phyloP scores from a whole-genome alignment of 164 flowering plant genomes.

The Piper longum region DNA sequence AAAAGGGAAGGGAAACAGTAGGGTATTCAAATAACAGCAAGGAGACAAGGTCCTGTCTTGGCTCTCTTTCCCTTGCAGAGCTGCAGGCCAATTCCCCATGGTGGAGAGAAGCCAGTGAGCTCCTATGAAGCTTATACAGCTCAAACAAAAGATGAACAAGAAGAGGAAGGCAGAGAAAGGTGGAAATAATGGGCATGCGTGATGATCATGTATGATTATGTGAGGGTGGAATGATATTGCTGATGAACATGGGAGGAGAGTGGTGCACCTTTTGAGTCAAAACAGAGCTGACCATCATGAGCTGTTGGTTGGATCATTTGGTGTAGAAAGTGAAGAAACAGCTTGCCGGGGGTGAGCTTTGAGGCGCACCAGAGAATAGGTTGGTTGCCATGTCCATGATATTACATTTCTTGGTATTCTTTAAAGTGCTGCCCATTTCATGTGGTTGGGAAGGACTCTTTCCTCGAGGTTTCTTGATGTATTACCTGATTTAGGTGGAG shows the following conservation, averaged over 20 bases:
- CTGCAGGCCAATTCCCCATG: background rate
- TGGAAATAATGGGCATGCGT: background rate
- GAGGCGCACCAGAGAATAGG: background rate
- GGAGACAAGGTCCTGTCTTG: background rate
- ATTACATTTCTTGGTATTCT: background rate
- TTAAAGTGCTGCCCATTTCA: background rate
- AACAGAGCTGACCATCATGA: background rate
- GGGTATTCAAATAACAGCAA: background rate
- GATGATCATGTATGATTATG: background rate
- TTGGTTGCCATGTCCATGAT: background rate
- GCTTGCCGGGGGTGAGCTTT: slow-evolving; percentile 8
- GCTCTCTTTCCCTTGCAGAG: background rate
- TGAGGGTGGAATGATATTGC: background rate
- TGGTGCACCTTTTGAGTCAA: background rate
- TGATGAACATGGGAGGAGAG: background rate
- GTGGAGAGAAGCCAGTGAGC: background rate
- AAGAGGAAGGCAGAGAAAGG: background rate
- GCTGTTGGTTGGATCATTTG: slow-evolving; percentile 23
- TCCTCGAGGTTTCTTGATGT: too few relatives aligned
- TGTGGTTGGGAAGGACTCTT: too few relatives aligned
- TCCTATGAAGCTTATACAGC: background rate
- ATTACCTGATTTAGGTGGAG: background rate
- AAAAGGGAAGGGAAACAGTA: background rate
- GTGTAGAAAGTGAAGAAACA: slow-evolving; percentile 7
- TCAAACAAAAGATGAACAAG: background rate